These are phyloP conservation scores for Rhodomyrtus tomentosa DNA, from an alignment of 345 rosid genomes.

Conservation along the genomic window DNA sequence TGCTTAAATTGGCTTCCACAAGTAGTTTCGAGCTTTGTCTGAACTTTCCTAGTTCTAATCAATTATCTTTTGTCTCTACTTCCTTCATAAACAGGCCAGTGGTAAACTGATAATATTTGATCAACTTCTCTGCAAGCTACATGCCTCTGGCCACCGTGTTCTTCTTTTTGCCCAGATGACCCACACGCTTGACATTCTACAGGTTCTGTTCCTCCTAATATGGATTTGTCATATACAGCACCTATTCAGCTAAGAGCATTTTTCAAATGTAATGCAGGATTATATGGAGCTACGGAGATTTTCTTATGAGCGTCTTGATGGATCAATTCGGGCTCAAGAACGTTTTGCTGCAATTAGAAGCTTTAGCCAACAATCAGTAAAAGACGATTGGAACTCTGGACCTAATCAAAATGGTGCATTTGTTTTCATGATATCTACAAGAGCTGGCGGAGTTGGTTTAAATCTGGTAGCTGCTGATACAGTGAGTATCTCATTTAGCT, in stretches of 20 bases:
- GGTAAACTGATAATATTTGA: constrained; percentile 80
- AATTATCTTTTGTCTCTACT: neutral
- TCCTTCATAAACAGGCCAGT: constrained; percentile 44
- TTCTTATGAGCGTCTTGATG: constrained; percentile 95
- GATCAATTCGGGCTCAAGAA: constrained; percentile 89
- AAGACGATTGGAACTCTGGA: constrained; percentile 19
- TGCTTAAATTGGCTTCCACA: neutral
- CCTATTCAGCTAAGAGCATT: neutral
- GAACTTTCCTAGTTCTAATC: neutral
- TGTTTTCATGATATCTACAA: constrained; percentile 82
- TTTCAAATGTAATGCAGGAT: constrained; percentile 33
- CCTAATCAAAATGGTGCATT: constrained; percentile 40
- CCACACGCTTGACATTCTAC: constrained; percentile 79
- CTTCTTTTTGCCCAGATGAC: constrained; percentile 96
- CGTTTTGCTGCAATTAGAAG: constrained; percentile 86
- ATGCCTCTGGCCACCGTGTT: constrained; percentile 60
- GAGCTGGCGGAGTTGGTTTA: constrained; percentile 97
- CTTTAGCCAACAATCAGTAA: constrained; percentile 35
- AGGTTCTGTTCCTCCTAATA: constrained; percentile 25
- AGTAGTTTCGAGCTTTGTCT: neutral
- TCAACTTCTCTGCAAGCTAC: constrained; percentile 50
- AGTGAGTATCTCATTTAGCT: constrained; percentile 23
- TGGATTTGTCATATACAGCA: neutral
- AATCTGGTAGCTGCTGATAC: constrained; percentile 94
- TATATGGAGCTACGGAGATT: constrained; percentile 71